Conservation (phyloP, 805 yeast genomes). For the Ogataea haglerorum region DNA sequence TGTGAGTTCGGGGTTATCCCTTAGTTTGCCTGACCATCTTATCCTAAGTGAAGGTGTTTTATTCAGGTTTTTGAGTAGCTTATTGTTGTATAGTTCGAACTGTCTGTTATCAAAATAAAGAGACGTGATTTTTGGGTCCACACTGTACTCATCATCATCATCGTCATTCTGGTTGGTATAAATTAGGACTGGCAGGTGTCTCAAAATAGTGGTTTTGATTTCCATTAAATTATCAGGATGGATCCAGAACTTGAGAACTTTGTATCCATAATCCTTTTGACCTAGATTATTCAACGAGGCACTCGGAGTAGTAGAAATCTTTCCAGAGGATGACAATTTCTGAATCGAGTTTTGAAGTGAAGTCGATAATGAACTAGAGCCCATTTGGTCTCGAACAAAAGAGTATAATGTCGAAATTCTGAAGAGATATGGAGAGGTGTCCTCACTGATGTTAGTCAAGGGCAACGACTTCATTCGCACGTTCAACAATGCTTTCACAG, state of each 20-base stretch:
- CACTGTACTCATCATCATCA: conserved; percentile 47
- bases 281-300: conserved; percentile 18
- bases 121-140: conserved; percentile 82
- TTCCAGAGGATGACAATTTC: conserved; percentile 42
- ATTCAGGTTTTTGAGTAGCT: conserved; percentile 60
- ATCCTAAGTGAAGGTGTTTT: conserved; percentile 74
- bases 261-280: conserved; percentile 35
- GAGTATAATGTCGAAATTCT: conserved; percentile 79
- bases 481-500: conserved; percentile 85
- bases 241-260: conserved; percentile 87
- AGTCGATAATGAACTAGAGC: conserved; percentile 31
- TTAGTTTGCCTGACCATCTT: conserved; percentile 86
- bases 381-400: conserved; percentile 71
- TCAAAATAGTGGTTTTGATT: conserved; percentile 89
- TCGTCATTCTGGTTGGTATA: conserved; percentile 52
- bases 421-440: conserved; percentile 85
- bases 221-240: conserved; percentile 98
- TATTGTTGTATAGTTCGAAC: conserved; percentile 83
- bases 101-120: conserved; percentile 81
- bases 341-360: conserved; percentile 45
- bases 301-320: conserved; percentile 33
- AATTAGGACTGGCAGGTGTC: conserved; percentile 89
- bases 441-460: conserved; percentile 76
- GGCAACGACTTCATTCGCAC: conserved; percentile 87
- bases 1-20: conserved; percentile 71